phyloP scores from a whole-genome alignment of 331 rosid genomes.

The Malus hybrid region DNA sequence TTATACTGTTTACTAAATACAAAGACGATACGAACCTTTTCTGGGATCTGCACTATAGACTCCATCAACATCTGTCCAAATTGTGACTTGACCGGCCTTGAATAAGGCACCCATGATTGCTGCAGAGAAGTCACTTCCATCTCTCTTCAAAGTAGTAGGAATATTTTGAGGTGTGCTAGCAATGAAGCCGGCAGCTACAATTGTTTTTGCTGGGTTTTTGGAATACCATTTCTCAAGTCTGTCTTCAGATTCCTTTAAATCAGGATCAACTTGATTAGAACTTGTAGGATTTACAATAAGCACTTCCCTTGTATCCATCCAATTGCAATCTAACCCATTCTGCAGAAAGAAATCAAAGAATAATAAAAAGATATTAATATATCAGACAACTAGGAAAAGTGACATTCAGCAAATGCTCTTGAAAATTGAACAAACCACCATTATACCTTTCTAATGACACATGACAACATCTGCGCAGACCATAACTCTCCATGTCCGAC shows the following conservation, averaged over 20 bases:
- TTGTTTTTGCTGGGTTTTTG: constrained; percentile 52
- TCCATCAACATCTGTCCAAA: constrained; percentile 99
- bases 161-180: constrained; percentile 85
- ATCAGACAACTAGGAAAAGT: constrained; percentile 7
- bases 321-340: constrained; percentile 74
- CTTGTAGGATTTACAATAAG: constrained; percentile 79
- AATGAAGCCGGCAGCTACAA: constrained; percentile 94
- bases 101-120: constrained; percentile 91
- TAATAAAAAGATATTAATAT: constrained; percentile 6
- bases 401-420: background rate
- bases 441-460: constrained; percentile 66
- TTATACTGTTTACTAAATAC: background rate
- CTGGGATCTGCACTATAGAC: constrained; percentile 97
- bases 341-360: constrained; percentile 21
- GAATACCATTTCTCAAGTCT: constrained; percentile 78
- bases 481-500: constrained; percentile 98
- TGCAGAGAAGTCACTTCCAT: constrained; percentile 98
- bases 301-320: constrained; percentile 99
- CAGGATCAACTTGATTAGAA: constrained; percentile 94
- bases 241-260: constrained; percentile 50
- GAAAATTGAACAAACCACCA: constrained; percentile 8
- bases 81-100: constrained; percentile 77
- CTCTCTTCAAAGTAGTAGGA: constrained; percentile 96
- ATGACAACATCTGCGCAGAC: constrained; percentile 88
- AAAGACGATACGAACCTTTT: constrained; percentile 54